Conservation (phyloP, 2,329 filamentous ascomycete species). For the Grosmannia serpens region DNA sequence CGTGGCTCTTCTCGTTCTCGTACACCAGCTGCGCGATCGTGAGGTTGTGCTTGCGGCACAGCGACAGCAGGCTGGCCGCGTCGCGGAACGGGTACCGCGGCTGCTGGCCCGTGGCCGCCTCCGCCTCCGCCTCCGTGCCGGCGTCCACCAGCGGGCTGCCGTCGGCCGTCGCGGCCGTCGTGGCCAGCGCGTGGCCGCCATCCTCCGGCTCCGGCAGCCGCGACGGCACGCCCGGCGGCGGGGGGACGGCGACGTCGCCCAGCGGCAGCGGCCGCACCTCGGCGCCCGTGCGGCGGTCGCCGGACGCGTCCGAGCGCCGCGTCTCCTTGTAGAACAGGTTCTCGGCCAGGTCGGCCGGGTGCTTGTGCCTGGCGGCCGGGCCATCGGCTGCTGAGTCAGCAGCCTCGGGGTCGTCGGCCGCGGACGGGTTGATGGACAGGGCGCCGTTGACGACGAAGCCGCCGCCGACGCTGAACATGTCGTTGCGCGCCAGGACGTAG, state of each 20-base stretch:
- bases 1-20: conserved; percentile 39
- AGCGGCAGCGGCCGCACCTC: conserved; percentile 24
- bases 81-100: conserved; percentile 36
- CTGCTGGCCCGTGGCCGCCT: conserved; percentile 16
- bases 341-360: conserved; percentile 37
- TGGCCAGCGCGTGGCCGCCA: no score
- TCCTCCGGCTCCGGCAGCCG: conserved; percentile 4
- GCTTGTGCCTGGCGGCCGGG: conserved; percentile 10
- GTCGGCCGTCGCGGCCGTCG: neutral
- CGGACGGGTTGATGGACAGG: conserved; percentile 24
- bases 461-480: conserved; percentile 40
- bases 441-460: conserved; percentile 40
- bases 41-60: conserved; percentile 37
- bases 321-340: conserved; percentile 43
- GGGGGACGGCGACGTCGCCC: conserved; percentile 6
- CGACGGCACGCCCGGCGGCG: no score
- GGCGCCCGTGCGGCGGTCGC: conserved; percentile 30
- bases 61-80: conserved; percentile 30
- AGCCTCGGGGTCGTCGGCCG: conserved; percentile 16
- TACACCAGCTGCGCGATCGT: conserved; percentile 40
- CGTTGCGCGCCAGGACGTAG: conserved; percentile 34
- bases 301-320: conserved; percentile 31
- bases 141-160: no score
- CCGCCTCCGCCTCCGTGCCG: no score
- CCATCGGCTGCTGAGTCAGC: neutral